A percentile compares a stretch with the other conserved stretches of the same genome.
These are phyloP conservation scores for Gynandropsis gynandra DNA, from an alignment of 345 rosid species.

Conservation along the genomic window DNA sequence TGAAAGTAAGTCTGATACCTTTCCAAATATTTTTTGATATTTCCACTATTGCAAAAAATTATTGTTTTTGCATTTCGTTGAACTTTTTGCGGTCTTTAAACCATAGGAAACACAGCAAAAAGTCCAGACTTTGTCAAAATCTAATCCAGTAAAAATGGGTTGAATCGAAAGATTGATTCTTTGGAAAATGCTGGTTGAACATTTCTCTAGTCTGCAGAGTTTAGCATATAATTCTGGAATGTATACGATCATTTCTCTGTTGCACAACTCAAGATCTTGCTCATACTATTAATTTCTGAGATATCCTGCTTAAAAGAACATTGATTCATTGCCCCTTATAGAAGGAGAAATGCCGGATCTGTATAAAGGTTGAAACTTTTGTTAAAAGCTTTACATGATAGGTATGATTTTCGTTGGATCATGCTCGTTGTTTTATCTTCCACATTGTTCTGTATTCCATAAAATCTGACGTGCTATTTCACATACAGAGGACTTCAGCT, in stretches of 20 bases:
- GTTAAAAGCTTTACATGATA: background rate
- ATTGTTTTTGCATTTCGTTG: background rate
- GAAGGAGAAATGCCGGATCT: background rate
- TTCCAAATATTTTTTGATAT: background rate
- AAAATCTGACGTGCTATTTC: conserved; percentile 16
- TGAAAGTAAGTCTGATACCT: conserved; percentile 44
- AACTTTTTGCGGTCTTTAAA: background rate
- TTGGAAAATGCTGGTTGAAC: background rate
- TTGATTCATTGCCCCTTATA: background rate
- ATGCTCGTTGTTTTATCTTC: background rate
- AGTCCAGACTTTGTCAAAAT: background rate
- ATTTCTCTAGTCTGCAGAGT: too few relatives aligned
- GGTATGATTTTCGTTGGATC: too few relatives aligned
- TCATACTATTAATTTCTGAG: too few relatives aligned
- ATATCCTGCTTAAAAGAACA: too few relatives aligned
- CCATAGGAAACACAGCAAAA: background rate
- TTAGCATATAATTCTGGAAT: too few relatives aligned
- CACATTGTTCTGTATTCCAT: background rate
- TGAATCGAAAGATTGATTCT: background rate
- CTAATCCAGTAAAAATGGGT: background rate
- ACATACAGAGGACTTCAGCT: conserved; percentile 61
- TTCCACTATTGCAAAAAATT: background rate
- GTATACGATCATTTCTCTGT: too few relatives aligned
- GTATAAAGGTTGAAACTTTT: background rate
- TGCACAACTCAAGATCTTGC: too few relatives aligned